Evolutionary conservation across 1,284 basidiomycete genomes (phyloP), one percentile per base, ranked within the genome.

Genomic region (Trametes hirsuta): DNA sequence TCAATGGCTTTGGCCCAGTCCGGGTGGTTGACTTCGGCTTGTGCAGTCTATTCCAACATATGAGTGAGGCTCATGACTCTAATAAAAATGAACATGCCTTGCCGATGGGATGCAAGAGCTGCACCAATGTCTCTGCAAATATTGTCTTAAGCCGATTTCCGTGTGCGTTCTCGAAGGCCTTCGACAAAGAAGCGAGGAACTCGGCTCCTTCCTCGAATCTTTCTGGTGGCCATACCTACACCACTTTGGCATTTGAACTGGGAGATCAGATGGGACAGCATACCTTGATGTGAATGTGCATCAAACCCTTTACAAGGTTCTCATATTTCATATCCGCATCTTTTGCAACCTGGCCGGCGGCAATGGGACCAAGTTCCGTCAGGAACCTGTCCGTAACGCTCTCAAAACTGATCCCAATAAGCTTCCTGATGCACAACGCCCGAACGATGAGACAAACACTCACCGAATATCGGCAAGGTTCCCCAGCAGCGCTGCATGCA

Each of bases 1-100:
- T 95, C 90, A 47, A 97, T 90, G 0, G 95, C 95, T 71, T 94
- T 94, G 1, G 88, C 90, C 96, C 96, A 98, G 57, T 91, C 83
- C 0, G 96, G 96, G 72, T 97, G 93, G 69, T 98, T 97, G 49
- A 97, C 94, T 77, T 98, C 96, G 1, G 94, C 96, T 72, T 97
- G 95, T 0, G 95, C 96, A 25, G 92, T 95, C 88, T 94, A 67
- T 14, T 11, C n/a, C 3, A 18, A 40, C 3, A 51, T 12, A 12
- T 3, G 15, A 36, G 11, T 45, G 11, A 25, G 5, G 12, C 21
- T 57, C 37, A 63, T 49, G 14, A 50, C 40, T n/a, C 4, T 15
- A 45, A 49, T 5, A 55, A 51, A 21, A 12, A 10, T 6, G 24
- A 4, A 24, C n/a, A 35, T 61, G 91, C 93, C 81, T 95, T 94